Conservation (phyloP, 805 yeast species). For the Metschnikowia similis region DNA sequence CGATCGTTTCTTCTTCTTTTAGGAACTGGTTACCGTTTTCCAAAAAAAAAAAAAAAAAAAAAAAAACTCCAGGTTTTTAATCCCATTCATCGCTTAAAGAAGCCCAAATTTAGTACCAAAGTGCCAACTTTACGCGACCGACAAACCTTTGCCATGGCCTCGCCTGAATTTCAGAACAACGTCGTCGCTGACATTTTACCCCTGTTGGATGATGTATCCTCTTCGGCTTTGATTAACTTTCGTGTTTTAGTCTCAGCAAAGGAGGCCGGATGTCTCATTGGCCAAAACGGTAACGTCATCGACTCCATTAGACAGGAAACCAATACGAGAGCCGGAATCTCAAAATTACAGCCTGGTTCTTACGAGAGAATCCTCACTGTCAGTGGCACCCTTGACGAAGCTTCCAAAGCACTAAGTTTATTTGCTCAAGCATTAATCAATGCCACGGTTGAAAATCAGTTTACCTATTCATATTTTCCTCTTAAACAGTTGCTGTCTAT, state of each 20-base stretch:
- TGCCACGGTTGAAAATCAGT: constrained; percentile 26
- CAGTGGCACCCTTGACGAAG: constrained; percentile 65
- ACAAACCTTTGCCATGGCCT: constrained; percentile 1
- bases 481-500: constrained; percentile 54
- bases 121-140: neutral
- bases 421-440: constrained; percentile 64
- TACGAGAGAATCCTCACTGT: constrained; percentile 80
- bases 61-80: neutral
- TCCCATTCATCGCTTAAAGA: constrained; percentile 1
- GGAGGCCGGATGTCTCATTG: constrained; percentile 89
- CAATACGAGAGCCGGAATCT: constrained; percentile 80
- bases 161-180: neutral
- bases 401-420: constrained; percentile 64
- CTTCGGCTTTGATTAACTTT: constrained; percentile 33
- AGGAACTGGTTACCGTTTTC: neutral
- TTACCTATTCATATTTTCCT: constrained; percentile 52
- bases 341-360: constrained; percentile 74
- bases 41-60: neutral
- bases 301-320: constrained; percentile 71
- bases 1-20: neutral
- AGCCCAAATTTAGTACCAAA: neutral
- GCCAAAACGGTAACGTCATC: constrained; percentile 76
- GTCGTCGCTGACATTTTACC: constrained; percentile 18
- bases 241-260: constrained; percentile 72
- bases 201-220: constrained; percentile 21